Evolutionary conservation across 228 moss, liverwort and hornwort species (phyloP).

Genomic region (Sphagnum fallax): DNA sequence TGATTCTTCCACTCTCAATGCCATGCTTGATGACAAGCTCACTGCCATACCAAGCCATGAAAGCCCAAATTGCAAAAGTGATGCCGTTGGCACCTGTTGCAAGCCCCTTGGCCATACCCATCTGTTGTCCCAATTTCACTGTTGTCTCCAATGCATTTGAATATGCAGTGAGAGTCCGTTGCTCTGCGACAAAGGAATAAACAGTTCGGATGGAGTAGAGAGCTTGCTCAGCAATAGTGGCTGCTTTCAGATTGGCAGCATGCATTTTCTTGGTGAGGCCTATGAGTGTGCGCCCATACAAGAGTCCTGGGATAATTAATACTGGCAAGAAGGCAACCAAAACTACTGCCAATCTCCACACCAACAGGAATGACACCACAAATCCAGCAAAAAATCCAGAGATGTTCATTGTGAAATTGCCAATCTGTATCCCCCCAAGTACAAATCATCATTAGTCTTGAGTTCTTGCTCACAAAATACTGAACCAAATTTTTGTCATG

Average conservation of each 20-base stretch:
- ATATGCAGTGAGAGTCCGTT: conserved; percentile 35
- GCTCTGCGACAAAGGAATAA: conserved; percentile 77
- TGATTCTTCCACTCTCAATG: conserved; percentile 22
- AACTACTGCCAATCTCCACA: conserved; percentile 59
- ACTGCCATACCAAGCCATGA: conserved; percentile 29
- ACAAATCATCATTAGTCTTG: too few species aligned
- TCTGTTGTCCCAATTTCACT: conserved; percentile 49
- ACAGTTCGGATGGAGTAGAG: conserved; percentile 74
- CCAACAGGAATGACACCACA: conserved; percentile 50
- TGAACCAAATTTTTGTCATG: too few species aligned
- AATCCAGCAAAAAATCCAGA: conserved; percentile 47
- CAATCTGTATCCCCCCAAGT: conserved; percentile 27
- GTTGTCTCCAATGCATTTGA: conserved; percentile 45
- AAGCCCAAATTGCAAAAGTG: conserved; percentile 64
- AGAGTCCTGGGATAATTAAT: conserved; percentile 64
- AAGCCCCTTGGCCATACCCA: conserved; percentile 74
- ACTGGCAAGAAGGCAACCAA: conserved; percentile 65
- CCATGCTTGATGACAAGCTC: conserved; percentile 26
- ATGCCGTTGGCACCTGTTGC: conserved; percentile 61
- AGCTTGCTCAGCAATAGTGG: conserved; percentile 63
- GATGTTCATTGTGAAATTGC: conserved; percentile 60
- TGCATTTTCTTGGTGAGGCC: conserved; percentile 52
- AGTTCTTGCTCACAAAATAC: too few species aligned
- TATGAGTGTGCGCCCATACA: conserved; percentile 66
- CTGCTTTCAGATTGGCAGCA: conserved; percentile 28